These are phyloP conservation scores for Dictyostelium citrinum DNA, from an alignment of 78 protist genomes.

Conservation along the genomic window DNA sequence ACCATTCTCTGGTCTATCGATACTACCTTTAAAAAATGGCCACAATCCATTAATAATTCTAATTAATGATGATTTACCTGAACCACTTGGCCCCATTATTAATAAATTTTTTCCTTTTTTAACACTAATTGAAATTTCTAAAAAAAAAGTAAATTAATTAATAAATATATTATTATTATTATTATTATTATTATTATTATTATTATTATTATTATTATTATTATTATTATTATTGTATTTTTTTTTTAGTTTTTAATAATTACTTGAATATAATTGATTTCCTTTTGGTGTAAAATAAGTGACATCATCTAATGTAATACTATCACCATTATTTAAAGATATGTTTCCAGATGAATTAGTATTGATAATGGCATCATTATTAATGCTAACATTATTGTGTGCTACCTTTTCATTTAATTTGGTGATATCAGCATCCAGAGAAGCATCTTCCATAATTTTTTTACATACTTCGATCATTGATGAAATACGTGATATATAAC, in stretches of 20 bases:
- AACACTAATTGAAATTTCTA: conserved; percentile 34
- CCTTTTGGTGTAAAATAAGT: conserved; percentile 78
- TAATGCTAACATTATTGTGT: not conserved
- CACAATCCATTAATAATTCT: conserved; percentile 70
- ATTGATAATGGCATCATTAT: not conserved
- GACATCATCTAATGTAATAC: conserved; percentile 26
- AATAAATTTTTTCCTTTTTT: conserved; percentile 45
- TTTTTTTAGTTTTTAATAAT: not conserved
- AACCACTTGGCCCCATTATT: conserved; percentile 83
- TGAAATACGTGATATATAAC: conserved; percentile 67
- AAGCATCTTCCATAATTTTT: not conserved
- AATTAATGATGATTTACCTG: conserved; percentile 79
- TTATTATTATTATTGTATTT: too few species aligned
- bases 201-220: too few species aligned
- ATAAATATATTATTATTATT: too few species aligned
- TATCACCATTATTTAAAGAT: not conserved
- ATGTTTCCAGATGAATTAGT: not conserved
- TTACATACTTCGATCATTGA: conserved; percentile 64
- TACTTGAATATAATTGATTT: conserved; percentile 10
- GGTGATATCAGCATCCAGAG: not conserved
- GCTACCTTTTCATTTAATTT: not conserved
- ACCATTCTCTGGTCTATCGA: conserved; percentile 17
- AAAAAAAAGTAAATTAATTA: too few species aligned
- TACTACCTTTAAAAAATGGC: conserved; percentile 70
- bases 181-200: too few species aligned